Percentiles rank a stretch among this genome's conserved stretches.
Conservation (phyloP, 108 stramenopile species). For the Nitzschia sp. region DNA sequence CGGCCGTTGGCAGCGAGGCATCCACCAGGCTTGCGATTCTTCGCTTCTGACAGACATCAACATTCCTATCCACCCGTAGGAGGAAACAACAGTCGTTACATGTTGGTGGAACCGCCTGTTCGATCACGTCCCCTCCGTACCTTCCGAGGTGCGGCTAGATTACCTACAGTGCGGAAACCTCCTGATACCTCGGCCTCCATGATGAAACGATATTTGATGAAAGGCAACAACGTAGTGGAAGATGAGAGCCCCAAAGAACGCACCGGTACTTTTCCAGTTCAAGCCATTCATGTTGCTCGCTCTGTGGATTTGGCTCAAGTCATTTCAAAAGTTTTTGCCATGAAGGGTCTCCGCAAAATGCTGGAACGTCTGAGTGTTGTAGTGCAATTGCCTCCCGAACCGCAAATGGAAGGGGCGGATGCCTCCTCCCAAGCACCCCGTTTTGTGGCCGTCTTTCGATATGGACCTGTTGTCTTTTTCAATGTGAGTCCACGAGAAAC, state of each 20-base stretch:
- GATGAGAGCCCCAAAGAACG: background rate
- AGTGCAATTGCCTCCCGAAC: constrained; percentile 31
- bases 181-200: background rate
- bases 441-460: constrained; percentile 86
- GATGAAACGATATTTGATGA: constrained; percentile 7
- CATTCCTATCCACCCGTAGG: no score
- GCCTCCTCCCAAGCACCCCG: constrained; percentile 33
- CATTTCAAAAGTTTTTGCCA: constrained; percentile 64
- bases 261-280: constrained; percentile 34
- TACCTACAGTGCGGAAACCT: constrained; percentile 6
- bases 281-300: constrained; percentile 60
- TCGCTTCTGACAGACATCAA: no score
- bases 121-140: constrained; percentile 30
- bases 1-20: background rate
- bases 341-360: constrained; percentile 45
- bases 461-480: constrained; percentile 89
- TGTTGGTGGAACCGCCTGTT: constrained; percentile 25
- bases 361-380: constrained; percentile 32
- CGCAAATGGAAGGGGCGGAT: constrained; percentile 7
- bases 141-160: constrained; percentile 4
- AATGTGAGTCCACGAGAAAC: constrained; percentile 73
- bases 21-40: no score
- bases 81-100: background rate
- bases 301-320: constrained; percentile 70
- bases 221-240: background rate